Evolutionary conservation across 352 stramenopile species (phyloP), one percentile per base, ranked within the genome.

Genomic region (Globisporangium ultimum): DNA sequence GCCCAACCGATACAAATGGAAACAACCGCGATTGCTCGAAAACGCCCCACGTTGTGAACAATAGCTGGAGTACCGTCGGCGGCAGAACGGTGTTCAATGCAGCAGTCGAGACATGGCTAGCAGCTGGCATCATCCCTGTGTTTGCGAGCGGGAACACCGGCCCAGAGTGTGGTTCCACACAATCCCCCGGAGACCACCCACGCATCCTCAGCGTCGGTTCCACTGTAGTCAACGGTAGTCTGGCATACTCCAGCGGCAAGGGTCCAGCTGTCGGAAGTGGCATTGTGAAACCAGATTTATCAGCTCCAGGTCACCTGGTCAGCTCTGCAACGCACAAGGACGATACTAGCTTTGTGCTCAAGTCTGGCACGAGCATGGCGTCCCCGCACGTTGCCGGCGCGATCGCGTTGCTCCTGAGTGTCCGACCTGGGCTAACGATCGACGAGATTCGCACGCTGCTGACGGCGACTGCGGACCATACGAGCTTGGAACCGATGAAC

Each of bases 281-380:
- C 0, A 24, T 72, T 1, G 32, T 76, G 15, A 87, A 87, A 50
- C 77, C 74, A 9, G 72, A 87, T 51, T 55, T 87, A 42, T 53
- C 64, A 15, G 72, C 60, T 0, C 77, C 74, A 20, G 77, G 77
- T 0, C 60, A 69, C 21, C 55, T 49, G 34, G 68, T 85, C 11
- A 62, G 64, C 40, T 83, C 75, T 15, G 71, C 74, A 2, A 75
- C 68, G 53, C 69, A 70, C 49, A 63, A 63, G 9, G 62, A 64
- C 59, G 64, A 82, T 51, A 43, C 57, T 6, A 60, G 62, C 46
- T 88, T 83, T 48, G 8, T 42, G 15, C 57, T 63, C n/a, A 53
- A 71, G n/a, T 85, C 78, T 3, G 78, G 78, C 3, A 84, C 78
- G 56, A 84, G 71, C 38, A 86, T 88, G 78, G 75, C 78, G 38